A percentile compares a stretch with the other conserved stretches of the same genome.
These are phyloP conservation scores for Penicillium coffeae DNA, from an alignment of 495 filamentous ascomycete species.

Conservation along the genomic window DNA sequence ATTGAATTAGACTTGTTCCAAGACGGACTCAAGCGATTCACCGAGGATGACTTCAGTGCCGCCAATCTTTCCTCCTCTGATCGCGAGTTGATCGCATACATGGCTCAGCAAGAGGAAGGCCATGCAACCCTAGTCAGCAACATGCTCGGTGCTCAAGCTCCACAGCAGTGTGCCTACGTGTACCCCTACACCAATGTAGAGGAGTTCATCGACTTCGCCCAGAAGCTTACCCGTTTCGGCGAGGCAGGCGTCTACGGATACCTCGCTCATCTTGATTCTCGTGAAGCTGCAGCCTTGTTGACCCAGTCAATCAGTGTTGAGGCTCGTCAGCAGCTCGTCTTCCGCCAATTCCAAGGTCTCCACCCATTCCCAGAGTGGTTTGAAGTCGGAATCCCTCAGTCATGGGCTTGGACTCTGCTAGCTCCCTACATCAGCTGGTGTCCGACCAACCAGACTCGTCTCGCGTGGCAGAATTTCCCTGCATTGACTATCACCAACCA, in stretches of 20 bases:
- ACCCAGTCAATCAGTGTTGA: slow-evolving; percentile 78
- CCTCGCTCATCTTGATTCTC: slow-evolving; percentile 73
- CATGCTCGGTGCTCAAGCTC: slow-evolving; percentile 67
- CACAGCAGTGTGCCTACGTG: slow-evolving; percentile 74
- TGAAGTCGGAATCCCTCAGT: slow-evolving; percentile 75
- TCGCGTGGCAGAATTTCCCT: slow-evolving; percentile 90
- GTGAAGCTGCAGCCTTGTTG: slow-evolving; percentile 68
- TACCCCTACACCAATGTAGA: slow-evolving; percentile 75
- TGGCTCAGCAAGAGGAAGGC: slow-evolving; percentile 81
- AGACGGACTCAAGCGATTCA: slow-evolving; percentile 69
- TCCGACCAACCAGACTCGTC: slow-evolving; percentile 66
- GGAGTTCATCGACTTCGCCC: slow-evolving; percentile 82
- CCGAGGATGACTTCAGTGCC: slow-evolving; percentile 62
- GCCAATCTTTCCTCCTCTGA: slow-evolving; percentile 67
- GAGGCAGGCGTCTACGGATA: slow-evolving; percentile 85
- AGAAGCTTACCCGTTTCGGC: slow-evolving; percentile 78
- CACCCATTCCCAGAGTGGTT: slow-evolving; percentile 88
- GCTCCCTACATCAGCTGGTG: slow-evolving; percentile 82
- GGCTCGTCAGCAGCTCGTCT: slow-evolving; percentile 82
- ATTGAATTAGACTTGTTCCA: slow-evolving; percentile 89
- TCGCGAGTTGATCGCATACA: slow-evolving; percentile 70
- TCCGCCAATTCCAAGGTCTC: slow-evolving; percentile 80
- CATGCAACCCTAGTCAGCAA: slow-evolving; percentile 77
- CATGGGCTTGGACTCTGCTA: slow-evolving; percentile 82
- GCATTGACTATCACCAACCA: slow-evolving; percentile 70